phyloP scores from a whole-genome alignment of 371 early-diverging fungal genomes.

The Saksenaea vasiformis region DNA sequence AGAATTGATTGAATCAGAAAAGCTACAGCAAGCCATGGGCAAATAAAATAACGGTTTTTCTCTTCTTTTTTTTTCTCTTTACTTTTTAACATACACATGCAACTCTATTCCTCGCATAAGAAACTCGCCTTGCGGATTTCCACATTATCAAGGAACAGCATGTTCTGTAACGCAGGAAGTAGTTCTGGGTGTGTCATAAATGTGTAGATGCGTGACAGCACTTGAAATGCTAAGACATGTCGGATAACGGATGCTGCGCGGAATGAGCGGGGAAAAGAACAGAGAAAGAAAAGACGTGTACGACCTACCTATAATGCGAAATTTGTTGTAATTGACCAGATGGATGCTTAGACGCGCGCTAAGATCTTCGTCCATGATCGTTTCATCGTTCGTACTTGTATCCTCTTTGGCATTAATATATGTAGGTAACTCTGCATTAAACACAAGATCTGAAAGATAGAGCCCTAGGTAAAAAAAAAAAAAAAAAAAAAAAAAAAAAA shows the following conservation, averaged over 20 bases:
- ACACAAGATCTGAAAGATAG: conserved; percentile 50
- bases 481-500: background rate
- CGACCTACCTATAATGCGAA: conserved; percentile 50
- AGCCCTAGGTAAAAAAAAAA: conserved; percentile 18
- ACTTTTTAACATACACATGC: conserved; percentile 17
- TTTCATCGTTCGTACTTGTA: conserved; percentile 13
- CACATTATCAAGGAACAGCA: conserved; percentile 28
- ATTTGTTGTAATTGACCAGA: conserved; percentile 69
- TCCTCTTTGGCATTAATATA: conserved; percentile 39
- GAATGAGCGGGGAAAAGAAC: conserved; percentile 1
- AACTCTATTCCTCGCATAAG: conserved; percentile 36
- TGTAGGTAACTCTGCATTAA: conserved; percentile 64
- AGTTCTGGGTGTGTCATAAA: conserved; percentile 36
- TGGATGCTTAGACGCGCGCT: conserved; percentile 27
- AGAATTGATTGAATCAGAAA: conserved; percentile 32
- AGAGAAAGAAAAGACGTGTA: background rate
- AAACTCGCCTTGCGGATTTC: conserved; percentile 45
- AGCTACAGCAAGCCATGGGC: background rate
- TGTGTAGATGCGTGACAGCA: conserved; percentile 53
- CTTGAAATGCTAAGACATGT: conserved; percentile 63
- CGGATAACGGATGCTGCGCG: conserved; percentile 59
- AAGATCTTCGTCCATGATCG: conserved; percentile 24
- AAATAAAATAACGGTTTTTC: background rate
- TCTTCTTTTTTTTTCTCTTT: background rate
- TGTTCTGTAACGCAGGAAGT: conserved; percentile 22